These are phyloP conservation scores for Botrytis fabae DNA, from an alignment of 2,329 filamentous ascomycete species.

Conservation along the genomic window DNA sequence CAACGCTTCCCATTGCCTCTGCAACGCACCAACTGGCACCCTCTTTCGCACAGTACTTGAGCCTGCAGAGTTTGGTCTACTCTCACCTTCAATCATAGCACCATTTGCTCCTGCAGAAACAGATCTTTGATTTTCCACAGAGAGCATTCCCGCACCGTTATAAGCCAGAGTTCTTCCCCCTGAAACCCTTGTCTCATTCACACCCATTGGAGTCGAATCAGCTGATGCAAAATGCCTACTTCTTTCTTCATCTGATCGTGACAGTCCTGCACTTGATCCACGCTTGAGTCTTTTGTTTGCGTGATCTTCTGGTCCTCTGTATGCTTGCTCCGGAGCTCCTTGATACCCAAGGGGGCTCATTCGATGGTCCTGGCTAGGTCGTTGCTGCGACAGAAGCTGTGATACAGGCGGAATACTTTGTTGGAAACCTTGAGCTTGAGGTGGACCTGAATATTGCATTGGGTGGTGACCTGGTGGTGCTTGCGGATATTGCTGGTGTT, in stretches of 20 bases:
- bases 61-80: background rate
- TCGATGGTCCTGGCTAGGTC: background rate
- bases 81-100: background rate
- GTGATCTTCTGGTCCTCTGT: background rate
- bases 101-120: background rate
- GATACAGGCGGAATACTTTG: background rate
- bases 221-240: background rate
- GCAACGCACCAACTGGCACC: constrained; percentile 5
- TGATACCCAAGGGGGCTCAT: background rate
- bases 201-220: background rate
- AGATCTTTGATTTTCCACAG: background rate
- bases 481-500: background rate
- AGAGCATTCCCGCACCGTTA: background rate
- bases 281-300: background rate
- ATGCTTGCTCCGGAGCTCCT: background rate
- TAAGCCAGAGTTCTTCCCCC: background rate
- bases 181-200: background rate
- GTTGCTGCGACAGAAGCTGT: background rate
- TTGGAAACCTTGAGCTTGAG: background rate
- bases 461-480: background rate
- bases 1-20: constrained; percentile 23
- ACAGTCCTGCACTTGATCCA: background rate
- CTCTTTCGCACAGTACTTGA: constrained; percentile 15
- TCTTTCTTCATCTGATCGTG: background rate
- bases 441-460: background rate